Base-by-base conservation (phyloP, 306 rosid genomes). In the Cicer chorassanicum region DNA sequence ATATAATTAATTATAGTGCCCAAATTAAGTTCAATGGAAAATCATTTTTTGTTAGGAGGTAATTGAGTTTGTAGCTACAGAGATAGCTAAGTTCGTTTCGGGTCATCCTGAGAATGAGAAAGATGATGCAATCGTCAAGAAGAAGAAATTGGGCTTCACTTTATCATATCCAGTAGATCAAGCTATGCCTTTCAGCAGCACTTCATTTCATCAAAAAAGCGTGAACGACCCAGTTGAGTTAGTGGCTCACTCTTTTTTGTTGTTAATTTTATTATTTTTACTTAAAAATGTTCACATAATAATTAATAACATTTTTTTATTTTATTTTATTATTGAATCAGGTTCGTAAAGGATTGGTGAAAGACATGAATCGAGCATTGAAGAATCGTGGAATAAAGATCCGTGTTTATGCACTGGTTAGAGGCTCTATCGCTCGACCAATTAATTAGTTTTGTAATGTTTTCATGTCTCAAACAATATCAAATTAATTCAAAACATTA, bases 211-310 rank as follows among this genome's bases (percentile, higher is more conserved):
- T 79, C 75, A 85, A 78, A 74, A 88, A 75, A 84, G 70, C 5
- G 70, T 83, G 3, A 83, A 85, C 48, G 81, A 82, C 78, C 82
- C 91, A 79, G 92, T 90, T 88, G 77, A 82, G 90, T 88, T 68
- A 44, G 72, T 66, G 15, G 38, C 70, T 42, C 11, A 8, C 36
- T 10, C 38, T 60, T 12, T 7, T 60, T 60, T 59, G 9, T 59
- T 9, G 2, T 2, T 50, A 8, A 11, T 21, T 56, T 56, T 10
- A 56, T 9, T 24, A 3, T 24, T 24, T 24, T 24, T 24, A 24
- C 4, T 24, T 24, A 1, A 2, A 24, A 24, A 24, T 24, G 34
- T 24, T 24, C 34, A 24, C 34, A 24, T 24, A 24, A 24, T 24
- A 24, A 2, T 24, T 24, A 24, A 24, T 24, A 3, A 24, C 34